A percentile compares a stretch with the other conserved stretches of the same genome.
phyloP scores from a whole-genome alignment of 495 filamentous ascomycete species.

The Aspergillus taichungensis region DNA sequence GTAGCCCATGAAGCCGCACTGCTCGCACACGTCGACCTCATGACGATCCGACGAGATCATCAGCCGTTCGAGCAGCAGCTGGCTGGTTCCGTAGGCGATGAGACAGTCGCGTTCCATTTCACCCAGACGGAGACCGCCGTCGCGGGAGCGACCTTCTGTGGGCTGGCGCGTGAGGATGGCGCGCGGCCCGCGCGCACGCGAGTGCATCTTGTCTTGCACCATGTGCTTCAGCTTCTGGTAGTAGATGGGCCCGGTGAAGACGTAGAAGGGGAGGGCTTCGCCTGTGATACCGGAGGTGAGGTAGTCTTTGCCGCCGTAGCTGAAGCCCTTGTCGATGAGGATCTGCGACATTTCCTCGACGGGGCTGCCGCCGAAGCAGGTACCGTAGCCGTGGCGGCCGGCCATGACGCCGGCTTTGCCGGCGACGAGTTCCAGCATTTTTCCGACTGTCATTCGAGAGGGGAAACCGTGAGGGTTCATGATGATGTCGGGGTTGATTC shows the following conservation, averaged over 20 bases:
- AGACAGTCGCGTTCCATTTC: constrained; percentile 99
- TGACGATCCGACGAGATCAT: constrained; percentile 91
- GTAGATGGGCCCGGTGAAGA: constrained; percentile 98
- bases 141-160: constrained; percentile 87
- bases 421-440: constrained; percentile 90
- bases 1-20: constrained; percentile 91
- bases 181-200: constrained; percentile 77
- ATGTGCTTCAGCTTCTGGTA: constrained; percentile 99
- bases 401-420: constrained; percentile 86
- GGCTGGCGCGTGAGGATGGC: constrained; percentile 93
- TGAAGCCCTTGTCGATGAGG: constrained; percentile 81
- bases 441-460: constrained; percentile 98
- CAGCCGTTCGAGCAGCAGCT: constrained; percentile 84
- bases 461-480: constrained; percentile 99
- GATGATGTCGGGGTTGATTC: constrained; percentile 93
- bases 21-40: constrained; percentile 84
- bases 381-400: constrained; percentile 80
- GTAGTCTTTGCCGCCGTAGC: constrained; percentile 93
- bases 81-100: constrained; percentile 89
- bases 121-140: constrained; percentile 86
- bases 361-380: constrained; percentile 88
- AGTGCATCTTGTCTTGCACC: constrained; percentile 99
- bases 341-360: constrained; percentile 83
- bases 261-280: constrained; percentile 85
- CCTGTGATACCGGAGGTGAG: constrained; percentile 93